phyloP scores from a whole-genome alignment of 148 eudicot species.

The Amaranthus cruentus region DNA sequence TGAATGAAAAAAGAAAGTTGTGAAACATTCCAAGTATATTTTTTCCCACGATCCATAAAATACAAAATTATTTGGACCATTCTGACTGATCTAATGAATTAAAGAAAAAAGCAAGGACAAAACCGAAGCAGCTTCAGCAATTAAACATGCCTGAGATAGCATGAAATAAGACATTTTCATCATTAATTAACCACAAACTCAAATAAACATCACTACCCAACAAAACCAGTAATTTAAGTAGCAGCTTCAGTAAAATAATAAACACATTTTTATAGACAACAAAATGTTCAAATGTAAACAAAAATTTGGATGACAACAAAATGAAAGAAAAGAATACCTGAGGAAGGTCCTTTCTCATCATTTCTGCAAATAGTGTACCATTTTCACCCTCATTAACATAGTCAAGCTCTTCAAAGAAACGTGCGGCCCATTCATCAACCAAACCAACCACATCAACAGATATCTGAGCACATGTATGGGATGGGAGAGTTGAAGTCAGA shows the following conservation, averaged over 20 bases:
- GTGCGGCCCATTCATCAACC: slow-evolving; percentile 99
- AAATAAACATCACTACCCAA: background rate
- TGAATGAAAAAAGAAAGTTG: no score
- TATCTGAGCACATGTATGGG: slow-evolving; percentile 36
- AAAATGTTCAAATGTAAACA: no score
- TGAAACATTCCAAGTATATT: no score
- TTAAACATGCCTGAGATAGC: background rate
- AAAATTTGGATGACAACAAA: background rate
- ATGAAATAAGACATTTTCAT: background rate
- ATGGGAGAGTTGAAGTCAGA: background rate
- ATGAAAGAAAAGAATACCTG: slow-evolving; percentile 45
- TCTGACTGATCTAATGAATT: no score
- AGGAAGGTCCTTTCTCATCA: slow-evolving; percentile 97
- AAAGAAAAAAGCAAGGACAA: background rate
- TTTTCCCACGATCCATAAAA: no score
- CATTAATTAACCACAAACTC: background rate
- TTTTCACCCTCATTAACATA: slow-evolving; percentile 97
- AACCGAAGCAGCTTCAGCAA: background rate
- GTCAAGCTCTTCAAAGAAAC: slow-evolving; percentile 99
- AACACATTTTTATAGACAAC: background rate
- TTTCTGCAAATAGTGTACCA: slow-evolving; percentile 87
- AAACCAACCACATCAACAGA: slow-evolving; percentile 95
- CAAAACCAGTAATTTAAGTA: background rate
- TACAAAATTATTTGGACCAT: no score
- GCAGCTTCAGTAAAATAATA: background rate